Conservation (phyloP, 495 filamentous ascomycete species). For the Schizothecium vesticola region DNA sequence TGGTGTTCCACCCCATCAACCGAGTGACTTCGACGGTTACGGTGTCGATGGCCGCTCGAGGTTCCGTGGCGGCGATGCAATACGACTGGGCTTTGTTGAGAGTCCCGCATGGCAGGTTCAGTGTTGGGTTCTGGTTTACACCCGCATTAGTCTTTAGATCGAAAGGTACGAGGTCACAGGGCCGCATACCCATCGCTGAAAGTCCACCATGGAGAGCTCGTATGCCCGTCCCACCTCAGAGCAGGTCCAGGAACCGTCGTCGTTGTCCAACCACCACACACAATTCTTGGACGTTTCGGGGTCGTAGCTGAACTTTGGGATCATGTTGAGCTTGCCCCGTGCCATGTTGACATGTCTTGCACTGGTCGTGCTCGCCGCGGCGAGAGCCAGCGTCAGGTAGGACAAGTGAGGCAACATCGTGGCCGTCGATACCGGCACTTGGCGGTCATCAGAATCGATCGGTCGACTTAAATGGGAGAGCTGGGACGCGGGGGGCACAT, state of each 20-base stretch:
- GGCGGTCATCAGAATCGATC: neutral
- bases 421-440: neutral
- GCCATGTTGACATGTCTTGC: neutral
- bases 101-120: neutral
- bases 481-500: neutral
- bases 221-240: neutral
- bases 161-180: too few relatives aligned
- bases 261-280: conserved; percentile 4
- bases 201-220: conserved; percentile 2
- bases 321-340: neutral
- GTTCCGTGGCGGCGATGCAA: neutral
- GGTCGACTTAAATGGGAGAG: neutral
- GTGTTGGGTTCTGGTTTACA: neutral
- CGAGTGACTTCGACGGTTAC: neutral
- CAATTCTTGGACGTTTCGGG: conserved; percentile 2
- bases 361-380: neutral
- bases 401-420: neutral
- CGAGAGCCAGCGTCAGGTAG: neutral
- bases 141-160: neutral
- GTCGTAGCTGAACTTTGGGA: neutral
- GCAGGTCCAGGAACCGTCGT: neutral
- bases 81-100: neutral
- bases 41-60: neutral
- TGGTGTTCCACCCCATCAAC: neutral
- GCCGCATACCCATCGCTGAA: neutral